Conservation (phyloP, 306 rosid genomes). For the Medicago lupulina region DNA sequence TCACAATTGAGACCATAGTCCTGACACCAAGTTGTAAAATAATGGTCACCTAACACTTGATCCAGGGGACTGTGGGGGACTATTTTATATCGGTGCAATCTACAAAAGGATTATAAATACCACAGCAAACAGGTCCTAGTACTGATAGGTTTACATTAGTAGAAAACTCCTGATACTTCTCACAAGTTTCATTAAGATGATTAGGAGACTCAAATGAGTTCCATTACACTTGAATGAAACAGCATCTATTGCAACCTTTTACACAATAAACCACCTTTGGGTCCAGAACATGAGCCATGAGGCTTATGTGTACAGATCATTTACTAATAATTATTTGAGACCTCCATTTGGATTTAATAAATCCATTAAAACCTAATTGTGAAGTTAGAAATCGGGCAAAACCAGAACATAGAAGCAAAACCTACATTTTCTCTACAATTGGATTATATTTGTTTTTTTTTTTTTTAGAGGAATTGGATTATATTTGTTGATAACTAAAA, state of each 20-base stretch:
- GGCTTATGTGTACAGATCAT: neutral
- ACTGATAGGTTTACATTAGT: neutral
- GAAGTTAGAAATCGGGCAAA: neutral
- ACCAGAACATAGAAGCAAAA: too few species aligned
- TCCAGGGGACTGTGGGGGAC: neutral
- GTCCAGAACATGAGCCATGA: neutral
- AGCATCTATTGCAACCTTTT: conserved; percentile 11
- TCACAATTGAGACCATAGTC: neutral
- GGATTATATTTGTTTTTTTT: neutral
- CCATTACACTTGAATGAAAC: neutral
- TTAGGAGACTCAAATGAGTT: neutral
- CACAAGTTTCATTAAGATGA: neutral
- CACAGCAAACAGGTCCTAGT: neutral
- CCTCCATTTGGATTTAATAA: neutral
- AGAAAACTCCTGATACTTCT: neutral
- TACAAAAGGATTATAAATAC: conserved; percentile 10
- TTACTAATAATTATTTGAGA: neutral
- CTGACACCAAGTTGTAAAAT: neutral
- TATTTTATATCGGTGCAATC: neutral
- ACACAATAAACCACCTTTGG: neutral
- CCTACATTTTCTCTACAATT: too few species aligned
- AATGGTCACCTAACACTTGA: neutral
- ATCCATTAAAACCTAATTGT: neutral
- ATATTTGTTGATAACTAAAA: neutral
- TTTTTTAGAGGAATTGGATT: too few species aligned